phyloP scores from a whole-genome alignment of 2,329 filamentous ascomycete species.

The Trichoderma harzianum region DNA sequence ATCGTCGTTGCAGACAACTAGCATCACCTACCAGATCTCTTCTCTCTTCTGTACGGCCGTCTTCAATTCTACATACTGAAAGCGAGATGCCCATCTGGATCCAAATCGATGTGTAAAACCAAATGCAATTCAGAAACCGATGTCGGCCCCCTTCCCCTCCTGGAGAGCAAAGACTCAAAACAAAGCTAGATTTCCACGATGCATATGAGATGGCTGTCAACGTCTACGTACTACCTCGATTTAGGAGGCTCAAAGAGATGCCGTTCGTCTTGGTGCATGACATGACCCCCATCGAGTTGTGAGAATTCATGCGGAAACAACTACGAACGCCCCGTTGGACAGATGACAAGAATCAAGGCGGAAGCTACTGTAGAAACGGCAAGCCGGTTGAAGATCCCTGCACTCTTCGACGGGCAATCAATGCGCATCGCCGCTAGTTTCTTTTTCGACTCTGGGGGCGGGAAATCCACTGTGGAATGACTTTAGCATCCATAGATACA shows the following conservation, averaged over 20 bases:
- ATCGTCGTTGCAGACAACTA: too few relatives aligned
- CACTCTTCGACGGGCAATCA: not conserved
- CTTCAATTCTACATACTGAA: not conserved
- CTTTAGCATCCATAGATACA: too few relatives aligned
- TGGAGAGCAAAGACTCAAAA: not conserved
- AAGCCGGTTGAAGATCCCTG: not conserved
- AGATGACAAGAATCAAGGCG: not conserved
- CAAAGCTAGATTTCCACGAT: not conserved
- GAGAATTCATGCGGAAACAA: not conserved
- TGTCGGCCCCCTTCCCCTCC: not conserved
- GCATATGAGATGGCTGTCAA: not conserved
- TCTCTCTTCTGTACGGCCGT: not conserved
- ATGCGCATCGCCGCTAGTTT: not conserved
- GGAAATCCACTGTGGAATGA: not conserved
- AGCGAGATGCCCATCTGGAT: not conserved
- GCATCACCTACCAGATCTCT: fast-evolving
- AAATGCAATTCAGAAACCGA: not conserved
- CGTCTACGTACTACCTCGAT: not conserved
- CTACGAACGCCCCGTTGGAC: not conserved
- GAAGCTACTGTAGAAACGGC: not conserved
- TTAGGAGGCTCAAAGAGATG: not conserved
- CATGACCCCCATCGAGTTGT: not conserved
- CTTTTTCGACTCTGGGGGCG: not conserved
- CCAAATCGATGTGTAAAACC: not conserved
- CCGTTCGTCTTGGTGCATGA: not conserved